phyloP scores from a whole-genome alignment of 2,329 filamentous ascomycete genomes.

The Fusarium pininemorale region DNA sequence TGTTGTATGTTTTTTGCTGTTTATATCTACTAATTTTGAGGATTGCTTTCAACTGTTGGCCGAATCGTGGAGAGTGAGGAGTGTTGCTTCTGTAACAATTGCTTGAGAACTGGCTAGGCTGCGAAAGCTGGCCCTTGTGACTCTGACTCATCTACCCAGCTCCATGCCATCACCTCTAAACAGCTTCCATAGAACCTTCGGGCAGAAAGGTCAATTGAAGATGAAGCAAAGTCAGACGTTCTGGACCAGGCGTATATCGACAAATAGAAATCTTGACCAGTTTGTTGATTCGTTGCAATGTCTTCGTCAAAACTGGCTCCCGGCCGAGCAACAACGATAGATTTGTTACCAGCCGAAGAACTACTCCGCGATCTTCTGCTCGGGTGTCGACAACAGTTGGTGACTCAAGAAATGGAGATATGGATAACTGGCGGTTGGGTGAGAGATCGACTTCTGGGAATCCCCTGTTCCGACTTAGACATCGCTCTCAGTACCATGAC shows the following conservation, averaged over 20 bases:
- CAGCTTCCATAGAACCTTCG: background rate
- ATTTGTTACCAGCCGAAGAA: background rate
- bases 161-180: background rate
- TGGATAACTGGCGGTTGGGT: background rate
- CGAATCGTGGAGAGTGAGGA: background rate
- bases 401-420: background rate
- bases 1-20: slow-evolving; percentile 14
- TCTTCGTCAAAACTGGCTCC: too few relatives aligned
- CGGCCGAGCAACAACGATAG: background rate
- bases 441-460: background rate
- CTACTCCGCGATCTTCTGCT: background rate
- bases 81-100: background rate
- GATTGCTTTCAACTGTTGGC: background rate
- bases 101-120: background rate
- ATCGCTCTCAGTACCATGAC: background rate
- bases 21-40: too few relatives aligned
- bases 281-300: background rate
- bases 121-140: background rate
- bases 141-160: background rate
- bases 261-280: background rate
- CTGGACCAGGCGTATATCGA: background rate
- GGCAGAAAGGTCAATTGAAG: background rate
- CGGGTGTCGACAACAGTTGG: background rate
- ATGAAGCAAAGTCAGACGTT: background rate
- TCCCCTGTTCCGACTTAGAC: background rate